Evolutionary conservation across 169 alveolate species (phyloP).

Genomic region (Plasmodium ovale): DNA sequence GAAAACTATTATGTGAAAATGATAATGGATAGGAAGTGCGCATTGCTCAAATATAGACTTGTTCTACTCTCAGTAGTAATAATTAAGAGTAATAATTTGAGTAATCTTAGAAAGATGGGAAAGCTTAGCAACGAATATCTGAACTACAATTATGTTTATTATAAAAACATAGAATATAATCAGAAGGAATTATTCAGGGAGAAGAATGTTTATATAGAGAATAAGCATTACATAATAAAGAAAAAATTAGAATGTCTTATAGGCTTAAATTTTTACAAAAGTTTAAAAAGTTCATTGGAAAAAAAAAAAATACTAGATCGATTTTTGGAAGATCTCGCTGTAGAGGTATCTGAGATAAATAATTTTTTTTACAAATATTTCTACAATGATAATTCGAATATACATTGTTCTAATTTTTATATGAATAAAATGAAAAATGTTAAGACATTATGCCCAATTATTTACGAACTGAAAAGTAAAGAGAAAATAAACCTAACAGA

Average conservation of each 20-base stretch:
- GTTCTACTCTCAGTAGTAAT: conserved; percentile 33
- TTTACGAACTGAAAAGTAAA: conserved; percentile 21
- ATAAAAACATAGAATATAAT: conserved; percentile 53
- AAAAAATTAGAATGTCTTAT: conserved; percentile 48
- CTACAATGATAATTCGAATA: conserved; percentile 59
- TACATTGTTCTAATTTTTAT: conserved; percentile 52
- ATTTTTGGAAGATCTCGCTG: conserved; percentile 41
- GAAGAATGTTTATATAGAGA: conserved; percentile 32
- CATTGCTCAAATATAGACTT: conserved; percentile 50
- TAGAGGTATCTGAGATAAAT: conserved; percentile 19
- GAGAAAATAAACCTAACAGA: conserved; percentile 22
- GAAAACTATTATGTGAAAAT: conserved; percentile 34
- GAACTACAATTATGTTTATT: background rate
- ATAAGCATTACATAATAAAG: conserved; percentile 50
- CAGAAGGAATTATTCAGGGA: conserved; percentile 38
- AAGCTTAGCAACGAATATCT: conserved; percentile 7
- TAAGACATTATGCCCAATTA: conserved; percentile 37
- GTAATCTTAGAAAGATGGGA: conserved; percentile 35
- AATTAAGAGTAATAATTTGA: conserved; percentile 60
- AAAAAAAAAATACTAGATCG: conserved; percentile 27
- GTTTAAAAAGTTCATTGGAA: conserved; percentile 27
- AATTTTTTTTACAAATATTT: conserved; percentile 28
- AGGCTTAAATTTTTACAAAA: conserved; percentile 39
- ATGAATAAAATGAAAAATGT: conserved; percentile 33
- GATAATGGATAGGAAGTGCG: conserved; percentile 19